phyloP scores from a whole-genome alignment of 352 stramenopile species.

The Bremia lactucae region DNA sequence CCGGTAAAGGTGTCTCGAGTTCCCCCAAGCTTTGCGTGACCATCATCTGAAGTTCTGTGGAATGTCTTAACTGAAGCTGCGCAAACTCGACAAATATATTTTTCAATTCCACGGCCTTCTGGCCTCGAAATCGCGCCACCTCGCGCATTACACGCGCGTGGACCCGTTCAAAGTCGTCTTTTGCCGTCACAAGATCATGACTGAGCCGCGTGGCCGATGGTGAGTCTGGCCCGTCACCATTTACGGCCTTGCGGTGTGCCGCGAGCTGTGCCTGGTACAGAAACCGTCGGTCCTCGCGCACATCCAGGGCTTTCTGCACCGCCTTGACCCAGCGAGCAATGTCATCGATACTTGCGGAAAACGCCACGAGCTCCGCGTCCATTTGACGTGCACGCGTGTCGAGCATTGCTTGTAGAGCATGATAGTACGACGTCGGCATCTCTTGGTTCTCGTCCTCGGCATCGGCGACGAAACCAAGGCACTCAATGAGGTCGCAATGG shows the following conservation, averaged over 20 bases:
- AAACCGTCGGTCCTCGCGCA: constrained; percentile 69
- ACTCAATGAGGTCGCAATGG: constrained; percentile 80
- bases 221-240: constrained; percentile 21
- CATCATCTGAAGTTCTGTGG: constrained; percentile 40
- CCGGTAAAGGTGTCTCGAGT: constrained; percentile 34
- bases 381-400: constrained; percentile 70
- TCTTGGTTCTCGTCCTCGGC: constrained; percentile 55
- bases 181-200: constrained; percentile 48
- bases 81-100: constrained; percentile 67
- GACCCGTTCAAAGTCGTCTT: constrained; percentile 66
- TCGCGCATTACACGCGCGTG: constrained; percentile 70
- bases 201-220: constrained; percentile 19
- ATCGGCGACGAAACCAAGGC: constrained; percentile 50
- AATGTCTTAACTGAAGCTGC: constrained; percentile 37
- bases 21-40: constrained; percentile 30
- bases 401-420: constrained; percentile 44
- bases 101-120: constrained; percentile 66
- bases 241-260: constrained; percentile 23
- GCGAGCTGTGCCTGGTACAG: constrained; percentile 71
- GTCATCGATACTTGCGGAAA: constrained; percentile 52
- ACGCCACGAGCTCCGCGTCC: constrained; percentile 58
- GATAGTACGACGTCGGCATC: constrained; percentile 54
- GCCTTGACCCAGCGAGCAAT: constrained; percentile 67
- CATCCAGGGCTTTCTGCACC: constrained; percentile 54
- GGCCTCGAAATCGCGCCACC: constrained; percentile 54